A percentile compares a stretch with the other conserved stretches of the same genome.
Conservation (phyloP, 2,329 filamentous ascomycete species). For the Colletotrichum lentis region DNA sequence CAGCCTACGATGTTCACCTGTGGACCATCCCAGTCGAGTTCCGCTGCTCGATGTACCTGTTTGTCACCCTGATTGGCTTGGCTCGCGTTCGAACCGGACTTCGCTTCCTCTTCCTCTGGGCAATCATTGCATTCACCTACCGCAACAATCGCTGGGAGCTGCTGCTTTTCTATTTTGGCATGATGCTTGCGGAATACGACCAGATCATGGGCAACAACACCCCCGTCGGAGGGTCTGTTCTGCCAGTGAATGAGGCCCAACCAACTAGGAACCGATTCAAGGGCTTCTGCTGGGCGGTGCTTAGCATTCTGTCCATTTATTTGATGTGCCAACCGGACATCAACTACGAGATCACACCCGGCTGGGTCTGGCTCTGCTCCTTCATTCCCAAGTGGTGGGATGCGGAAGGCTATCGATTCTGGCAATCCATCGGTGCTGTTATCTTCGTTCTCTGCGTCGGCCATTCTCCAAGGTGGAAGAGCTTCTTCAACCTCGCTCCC, state of each 20-base stretch:
- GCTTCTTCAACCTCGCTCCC: slow-evolving; percentile 57
- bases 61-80: slow-evolving; percentile 60
- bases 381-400: slow-evolving; percentile 60
- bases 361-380: slow-evolving; percentile 59
- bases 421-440: slow-evolving; percentile 62
- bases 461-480: slow-evolving; percentile 57
- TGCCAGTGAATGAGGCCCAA: slow-evolving; percentile 42
- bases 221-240: slow-evolving; percentile 31
- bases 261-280: slow-evolving; percentile 14
- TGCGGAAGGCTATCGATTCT: slow-evolving; percentile 62
- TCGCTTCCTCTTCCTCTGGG: slow-evolving; percentile 54
- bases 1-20: slow-evolving; percentile 64
- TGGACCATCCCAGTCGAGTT: slow-evolving; percentile 72
- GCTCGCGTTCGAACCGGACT: slow-evolving; percentile 55
- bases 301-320: slow-evolving; percentile 62
- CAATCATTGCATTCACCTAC: slow-evolving; percentile 56
- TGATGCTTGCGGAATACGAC: slow-evolving; percentile 64
- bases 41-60: slow-evolving; percentile 65
- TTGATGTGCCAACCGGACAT: slow-evolving; percentile 58
- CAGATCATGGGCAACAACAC: slow-evolving; percentile 54
- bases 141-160: slow-evolving; percentile 63
- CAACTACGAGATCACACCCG: slow-evolving; percentile 55
- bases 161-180: slow-evolving; percentile 57
- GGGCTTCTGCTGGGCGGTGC: slow-evolving; percentile 46
- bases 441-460: slow-evolving; percentile 61